Base-by-base conservation (phyloP, 805 yeast species). In the Candida bentonensis region DNA sequence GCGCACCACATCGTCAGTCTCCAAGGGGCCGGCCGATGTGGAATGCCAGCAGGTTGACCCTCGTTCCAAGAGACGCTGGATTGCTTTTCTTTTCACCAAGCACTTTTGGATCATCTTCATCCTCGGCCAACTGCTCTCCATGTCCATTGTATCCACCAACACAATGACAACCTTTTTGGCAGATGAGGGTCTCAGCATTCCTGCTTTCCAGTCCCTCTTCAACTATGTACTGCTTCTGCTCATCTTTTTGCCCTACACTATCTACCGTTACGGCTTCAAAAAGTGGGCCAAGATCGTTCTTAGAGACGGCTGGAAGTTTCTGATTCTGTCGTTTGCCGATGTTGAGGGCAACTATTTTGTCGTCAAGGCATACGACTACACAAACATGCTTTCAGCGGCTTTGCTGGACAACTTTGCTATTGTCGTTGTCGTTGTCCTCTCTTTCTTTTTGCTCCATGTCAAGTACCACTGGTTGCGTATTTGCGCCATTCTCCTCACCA, bases 271-370 rank as follows among this genome's bases (percentile, higher is more conserved):
- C 44, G 72, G 72, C 2, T 57, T 59, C 48, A 59, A 58, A 46
- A 57, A 56, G 42, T 68, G 61, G 59, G 49, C 49, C 45, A 42
- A 43, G 9, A 40, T 67, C 42, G 39, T 62, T 15, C 30, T 49
- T 22, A 44, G 46, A 21, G 70, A 67, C 47, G 61, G 69, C 47
- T 67, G 72, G 72, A 63, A 67, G 51, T 67, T 57, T 46, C 63
- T 68, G 47, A 39, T 66, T 17, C 48, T 67, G 36, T 65, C 71
- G 2, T 68, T 67, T 53, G 67, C 67, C 21, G 72, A 67, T 44
- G 72, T 67, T 22, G 60, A 68, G 50, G 72, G 72, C n/a, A 67
- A 67, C 57, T 67, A 67, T 52, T 67, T 68, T 45, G 65, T 67
- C 15, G 70, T 66, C 41, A 60, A 60, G 46, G 72, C 72, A 15